Evolutionary conservation across 108 stramenopile genomes (phyloP), one percentile per base, ranked within the genome.

Genomic region (Cyclostephanos tholiformis): DNA sequence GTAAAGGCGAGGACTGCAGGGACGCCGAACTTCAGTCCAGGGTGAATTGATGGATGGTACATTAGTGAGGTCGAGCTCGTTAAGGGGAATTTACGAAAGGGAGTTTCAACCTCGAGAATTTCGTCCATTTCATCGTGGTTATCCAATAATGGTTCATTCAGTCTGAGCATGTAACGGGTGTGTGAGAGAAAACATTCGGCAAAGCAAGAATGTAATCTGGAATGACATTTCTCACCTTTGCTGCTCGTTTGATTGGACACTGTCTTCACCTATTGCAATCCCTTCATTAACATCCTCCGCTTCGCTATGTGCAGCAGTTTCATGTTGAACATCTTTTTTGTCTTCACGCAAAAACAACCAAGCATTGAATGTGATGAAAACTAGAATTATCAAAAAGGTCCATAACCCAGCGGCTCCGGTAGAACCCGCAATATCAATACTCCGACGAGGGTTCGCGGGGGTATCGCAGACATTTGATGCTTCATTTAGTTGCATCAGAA

Each of bases 31-130:
- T 73, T 71, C 2, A 81, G 14, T 6, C 11, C 46, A 5, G 53
- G 56, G 29, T 76, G 63, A 56, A 80, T 84, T 14, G 77, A 76
- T 62, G 36, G 69, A 51, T 80, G 70, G 57, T 72, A 82, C 83
- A 84, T 84, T 25, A 84, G 67, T 23, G 72, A 66, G 16, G 82
- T 67, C 2, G 80, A 74, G 63, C 80, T 81, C 22, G 80, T 67
- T 12, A 82, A 35, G 14, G 74, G 77, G 25, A 75, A 49, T 74
- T 78, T 82, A 10, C 66, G 67, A 4, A 32, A 62, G 69, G 74
- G 74, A 0, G 69, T 67, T 43, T 78, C 77, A 16, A 82, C 74
- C 53, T 82, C 77, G 48, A 81, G 32, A 19, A 51, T 69, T 55
- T 79, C 82, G 36, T 82, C 46, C 43, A 79, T 29, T 59, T 25